Evolutionary conservation across 805 yeast species (phyloP).

Genomic region (Candida endomychidarum): DNA sequence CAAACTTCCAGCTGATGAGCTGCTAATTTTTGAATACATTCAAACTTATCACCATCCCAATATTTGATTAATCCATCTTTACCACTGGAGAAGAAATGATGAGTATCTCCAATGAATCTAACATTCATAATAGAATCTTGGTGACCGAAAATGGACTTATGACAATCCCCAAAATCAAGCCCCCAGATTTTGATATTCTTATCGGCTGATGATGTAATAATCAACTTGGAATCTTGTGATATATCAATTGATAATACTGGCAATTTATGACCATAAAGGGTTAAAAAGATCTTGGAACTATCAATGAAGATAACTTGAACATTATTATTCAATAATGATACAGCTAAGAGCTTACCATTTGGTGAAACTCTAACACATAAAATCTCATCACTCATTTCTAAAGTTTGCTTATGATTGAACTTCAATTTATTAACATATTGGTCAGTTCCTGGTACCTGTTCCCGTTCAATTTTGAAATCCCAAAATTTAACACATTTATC

Average conservation of each 20-base stretch:
- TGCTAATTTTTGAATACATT: conserved; percentile 80
- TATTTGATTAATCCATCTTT: conserved; percentile 89
- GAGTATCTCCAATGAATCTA: conserved; percentile 77
- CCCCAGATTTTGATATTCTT: conserved; percentile 99
- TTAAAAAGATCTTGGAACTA: conserved; percentile 80
- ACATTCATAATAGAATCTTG: conserved; percentile 94
- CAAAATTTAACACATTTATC: conserved; percentile 90
- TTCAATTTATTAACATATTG: conserved; percentile 52
- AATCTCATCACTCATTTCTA: conserved; percentile 86
- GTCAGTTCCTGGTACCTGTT: conserved; percentile 67
- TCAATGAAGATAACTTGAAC: conserved; percentile 91
- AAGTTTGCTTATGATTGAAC: conserved; percentile 71
- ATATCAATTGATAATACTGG: conserved; percentile 94
- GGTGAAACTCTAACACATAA: conserved; percentile 78
- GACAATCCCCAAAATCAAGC: conserved; percentile 97
- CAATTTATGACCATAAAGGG: conserved; percentile 92
- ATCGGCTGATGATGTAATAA: conserved; percentile 94
- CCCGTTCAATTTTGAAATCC: conserved; percentile 72
- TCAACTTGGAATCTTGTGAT: conserved; percentile 80
- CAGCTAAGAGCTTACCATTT: conserved; percentile 73
- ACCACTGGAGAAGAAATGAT: conserved; percentile 84
- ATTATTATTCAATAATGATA: conserved; percentile 87
- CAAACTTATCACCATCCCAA: conserved; percentile 99
- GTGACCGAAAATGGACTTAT: conserved; percentile 93
- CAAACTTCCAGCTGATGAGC: conserved; percentile 92